phyloP scores from a whole-genome alignment of 805 yeast genomes.

The Yarrowia sp. region DNA sequence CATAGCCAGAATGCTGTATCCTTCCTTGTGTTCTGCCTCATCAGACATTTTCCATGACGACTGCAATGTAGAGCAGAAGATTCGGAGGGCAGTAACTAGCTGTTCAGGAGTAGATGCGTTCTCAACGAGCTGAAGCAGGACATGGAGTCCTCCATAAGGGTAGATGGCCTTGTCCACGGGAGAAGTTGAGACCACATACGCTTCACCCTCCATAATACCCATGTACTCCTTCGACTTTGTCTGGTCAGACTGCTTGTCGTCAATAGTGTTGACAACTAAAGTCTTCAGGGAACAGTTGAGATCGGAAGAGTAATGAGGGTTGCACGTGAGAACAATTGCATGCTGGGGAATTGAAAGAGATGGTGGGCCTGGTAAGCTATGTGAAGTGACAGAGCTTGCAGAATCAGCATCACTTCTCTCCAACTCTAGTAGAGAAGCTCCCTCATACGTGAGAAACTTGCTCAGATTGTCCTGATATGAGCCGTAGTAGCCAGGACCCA shows the following conservation, averaged over 20 bases:
- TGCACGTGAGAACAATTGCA: slow-evolving; percentile 18
- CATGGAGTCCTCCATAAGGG: slow-evolving; percentile 31
- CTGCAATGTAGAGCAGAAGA: slow-evolving; percentile 20
- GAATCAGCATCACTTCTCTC: slow-evolving; percentile 13
- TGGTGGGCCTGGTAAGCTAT: slow-evolving; percentile 18
- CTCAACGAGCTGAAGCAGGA: slow-evolving; percentile 19
- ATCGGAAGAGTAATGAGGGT: slow-evolving; percentile 16
- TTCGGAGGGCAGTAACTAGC: slow-evolving; percentile 16
- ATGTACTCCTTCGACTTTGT: slow-evolving; percentile 29
- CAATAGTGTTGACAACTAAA: slow-evolving; percentile 7
- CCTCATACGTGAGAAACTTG: slow-evolving; percentile 26
- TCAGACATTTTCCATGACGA: slow-evolving; percentile 36
- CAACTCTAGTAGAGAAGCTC: slow-evolving; percentile 19
- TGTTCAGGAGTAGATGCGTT: slow-evolving; percentile 10
- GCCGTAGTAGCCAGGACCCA: slow-evolving; percentile 22
- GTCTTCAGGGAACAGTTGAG: slow-evolving; percentile 20
- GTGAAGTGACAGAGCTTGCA: slow-evolving; percentile 12
- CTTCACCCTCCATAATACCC: slow-evolving; percentile 25
- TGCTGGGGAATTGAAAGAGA: slow-evolving; percentile 18
- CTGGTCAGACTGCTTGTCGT: slow-evolving; percentile 21
- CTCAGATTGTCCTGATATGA: slow-evolving; percentile 26
- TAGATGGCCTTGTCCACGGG: slow-evolving; percentile 33
- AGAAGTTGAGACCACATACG: neutral
- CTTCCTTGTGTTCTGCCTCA: slow-evolving; percentile 29
- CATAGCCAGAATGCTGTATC: slow-evolving; percentile 32